Conservation (phyloP, 768 basidiomycete genomes). For the Psilocybe subaeruginosa region DNA sequence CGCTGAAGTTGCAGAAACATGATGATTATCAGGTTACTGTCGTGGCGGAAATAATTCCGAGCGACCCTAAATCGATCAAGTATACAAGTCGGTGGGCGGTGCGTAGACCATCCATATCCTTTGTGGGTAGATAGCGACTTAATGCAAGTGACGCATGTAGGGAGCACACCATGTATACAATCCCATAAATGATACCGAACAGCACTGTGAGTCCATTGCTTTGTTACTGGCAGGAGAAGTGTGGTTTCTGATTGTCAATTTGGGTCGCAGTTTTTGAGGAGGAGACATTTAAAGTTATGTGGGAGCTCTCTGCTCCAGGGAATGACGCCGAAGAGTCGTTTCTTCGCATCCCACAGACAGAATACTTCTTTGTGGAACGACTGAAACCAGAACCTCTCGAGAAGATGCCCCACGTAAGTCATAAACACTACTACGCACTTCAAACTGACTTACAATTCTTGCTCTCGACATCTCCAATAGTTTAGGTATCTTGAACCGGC, state of each 20-base stretch:
- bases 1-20: constrained; percentile 66
- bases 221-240: background rate
- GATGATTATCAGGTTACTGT: constrained; percentile 67
- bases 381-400: constrained; percentile 46
- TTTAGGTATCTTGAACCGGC: constrained; percentile 36
- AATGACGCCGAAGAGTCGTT: constrained; percentile 62
- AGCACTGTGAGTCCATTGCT: constrained; percentile 47
- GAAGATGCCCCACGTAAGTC: constrained; percentile 56
- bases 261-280: constrained; percentile 57
- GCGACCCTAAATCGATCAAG: constrained; percentile 69
- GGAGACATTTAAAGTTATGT: constrained; percentile 77
- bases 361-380: constrained; percentile 52
- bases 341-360: constrained; percentile 63
- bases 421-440: background rate
- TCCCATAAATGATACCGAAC: constrained; percentile 50
- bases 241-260: background rate
- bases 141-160: constrained; percentile 35
- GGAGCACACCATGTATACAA: constrained; percentile 81
- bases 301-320: constrained; percentile 68
- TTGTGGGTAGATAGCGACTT: background rate
- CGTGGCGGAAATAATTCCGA: constrained; percentile 72
- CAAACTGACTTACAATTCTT: background rate
- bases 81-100: constrained; percentile 89
- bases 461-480: constrained; percentile 24
- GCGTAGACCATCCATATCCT: constrained; percentile 25